Evolutionary conservation across 352 stramenopile species (phyloP).

Genomic region (Globisporangium mamillatum): DNA sequence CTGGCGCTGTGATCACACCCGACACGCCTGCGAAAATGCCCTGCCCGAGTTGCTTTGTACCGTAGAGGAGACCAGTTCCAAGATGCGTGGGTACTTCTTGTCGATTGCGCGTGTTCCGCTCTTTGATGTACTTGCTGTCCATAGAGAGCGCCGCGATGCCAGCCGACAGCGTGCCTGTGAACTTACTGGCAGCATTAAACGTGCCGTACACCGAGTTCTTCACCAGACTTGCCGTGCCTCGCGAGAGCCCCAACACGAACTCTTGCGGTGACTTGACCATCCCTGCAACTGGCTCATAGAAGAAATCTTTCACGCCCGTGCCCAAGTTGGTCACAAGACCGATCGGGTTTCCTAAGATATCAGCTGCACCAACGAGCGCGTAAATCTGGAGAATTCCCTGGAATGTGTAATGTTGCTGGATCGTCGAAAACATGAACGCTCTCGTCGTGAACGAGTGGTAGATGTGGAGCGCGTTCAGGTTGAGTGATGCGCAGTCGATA

Average conservation of each 20-base stretch:
- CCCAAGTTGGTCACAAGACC: conserved; percentile 87
- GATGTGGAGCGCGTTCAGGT: conserved; percentile 81
- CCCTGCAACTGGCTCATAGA: conserved; percentile 88
- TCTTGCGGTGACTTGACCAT: conserved; percentile 85
- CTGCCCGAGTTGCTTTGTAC: conserved; percentile 89
- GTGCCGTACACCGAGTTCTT: conserved; percentile 90
- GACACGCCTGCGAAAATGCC: conserved; percentile 89
- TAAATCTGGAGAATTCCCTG: conserved; percentile 83
- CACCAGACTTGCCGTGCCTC: conserved; percentile 86
- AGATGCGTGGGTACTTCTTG: conserved; percentile 84
- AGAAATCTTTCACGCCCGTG: conserved; percentile 88
- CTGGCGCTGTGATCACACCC: conserved; percentile 89
- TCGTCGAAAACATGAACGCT: conserved; percentile 62
- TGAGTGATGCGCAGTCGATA: conserved; percentile 77
- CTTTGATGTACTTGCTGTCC: conserved; percentile 86
- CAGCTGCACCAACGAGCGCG: conserved; percentile 58
- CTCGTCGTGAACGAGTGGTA: conserved; percentile 77
- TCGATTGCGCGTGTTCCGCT: conserved; percentile 70
- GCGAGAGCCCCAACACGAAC: conserved; percentile 86
- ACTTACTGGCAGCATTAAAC: conserved; percentile 92
- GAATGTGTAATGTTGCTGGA: conserved; percentile 82
- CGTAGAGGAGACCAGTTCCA: conserved; percentile 80
- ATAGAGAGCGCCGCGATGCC: conserved; percentile 89
- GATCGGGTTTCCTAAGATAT: conserved; percentile 90
- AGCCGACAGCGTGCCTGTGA: conserved; percentile 91